Base-by-base conservation (phyloP, 805 yeast genomes). In the Candida ipomoeae region DNA sequence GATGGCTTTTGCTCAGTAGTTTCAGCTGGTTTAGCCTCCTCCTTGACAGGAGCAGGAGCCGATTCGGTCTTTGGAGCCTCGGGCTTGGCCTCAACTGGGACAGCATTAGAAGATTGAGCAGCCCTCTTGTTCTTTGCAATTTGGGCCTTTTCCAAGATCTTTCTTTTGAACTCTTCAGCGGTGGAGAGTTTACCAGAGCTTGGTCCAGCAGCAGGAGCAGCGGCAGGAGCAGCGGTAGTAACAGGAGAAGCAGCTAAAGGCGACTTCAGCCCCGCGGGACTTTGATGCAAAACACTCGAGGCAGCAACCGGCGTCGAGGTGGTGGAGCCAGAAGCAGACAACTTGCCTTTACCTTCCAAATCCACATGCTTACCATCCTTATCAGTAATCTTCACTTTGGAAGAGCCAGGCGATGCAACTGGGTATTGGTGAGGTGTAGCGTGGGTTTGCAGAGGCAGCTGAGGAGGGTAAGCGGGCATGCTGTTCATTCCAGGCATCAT, bases 281-380 rank as follows among this genome's bases (percentile, higher is more conserved):
- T 35, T 44, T 44, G 40, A 44, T 44, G 46, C 20, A 45, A 26
- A 20, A 52, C 61, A 14, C 67, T 66, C 29, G 74, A 70, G 15
- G 73, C 68, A 6, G 68, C 56, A 14, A 59, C 55, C 4, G 75
- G 74, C 6, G 73, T 64, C 20, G 62, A 55, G 10, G 60, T 49
- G 10, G 68, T 58, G 31, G 57, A 52, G n/a, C 61, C 49, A 32
- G 62, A 59, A 3, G 59, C 55, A n/a, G 58, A 50, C 17, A 53
- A 50, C 60, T 65, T 70, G 56, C 65, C 69, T 62, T 71, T 70
- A 41, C 70, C 76, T 47, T 73, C 77, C 53, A 70, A 69, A 53
- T 72, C 75, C 37, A 72, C 66, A 41, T 64, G 70, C 49, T 67
- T 70, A 5, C 77, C 78, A 40, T 71, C 75, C 58, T 68, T 71